phyloP scores from a whole-genome alignment of 164 flowering plant species.

The Magnolia changhungtana region DNA sequence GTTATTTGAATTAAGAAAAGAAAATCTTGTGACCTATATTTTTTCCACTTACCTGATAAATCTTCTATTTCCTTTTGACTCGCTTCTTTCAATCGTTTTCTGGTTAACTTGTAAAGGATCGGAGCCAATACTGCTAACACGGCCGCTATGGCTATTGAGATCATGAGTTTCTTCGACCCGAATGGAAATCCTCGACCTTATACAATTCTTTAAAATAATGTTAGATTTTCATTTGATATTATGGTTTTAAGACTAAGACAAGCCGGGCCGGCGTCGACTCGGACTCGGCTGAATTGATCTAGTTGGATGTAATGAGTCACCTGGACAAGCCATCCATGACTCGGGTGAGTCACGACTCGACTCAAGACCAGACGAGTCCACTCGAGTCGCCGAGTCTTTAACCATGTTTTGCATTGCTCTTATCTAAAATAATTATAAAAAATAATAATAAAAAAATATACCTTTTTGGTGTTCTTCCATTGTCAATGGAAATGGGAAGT shows the following conservation, averaged over 20 bases:
- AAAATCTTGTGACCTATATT: too few relatives aligned
- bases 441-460: not conserved
- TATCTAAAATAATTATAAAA: not conserved
- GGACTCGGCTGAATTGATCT: too few relatives aligned
- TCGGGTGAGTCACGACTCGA: too few relatives aligned
- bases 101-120: slow-evolving; percentile 22
- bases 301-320: too few relatives aligned
- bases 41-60: slow-evolving; percentile 19
- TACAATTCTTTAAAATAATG: not conserved
- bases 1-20: too few relatives aligned
- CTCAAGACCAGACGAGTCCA: too few relatives aligned
- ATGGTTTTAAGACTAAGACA: too few relatives aligned
- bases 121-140: slow-evolving; percentile 17
- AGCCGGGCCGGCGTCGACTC: too few relatives aligned
- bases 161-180: slow-evolving; percentile 11
- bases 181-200: not conserved
- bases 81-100: slow-evolving; percentile 9
- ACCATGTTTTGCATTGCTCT: not conserved
- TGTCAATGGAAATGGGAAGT: slow-evolving; percentile 7
- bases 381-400: too few relatives aligned
- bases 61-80: slow-evolving; percentile 23
- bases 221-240: not conserved
- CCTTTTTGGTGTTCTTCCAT: slow-evolving; percentile 5
- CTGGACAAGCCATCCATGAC: too few relatives aligned
- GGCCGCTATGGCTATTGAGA: not conserved